Evolutionary conservation across 768 basidiomycete genomes (phyloP), one percentile per base, ranked within the genome.

Genomic region (Jaapia argillacea): DNA sequence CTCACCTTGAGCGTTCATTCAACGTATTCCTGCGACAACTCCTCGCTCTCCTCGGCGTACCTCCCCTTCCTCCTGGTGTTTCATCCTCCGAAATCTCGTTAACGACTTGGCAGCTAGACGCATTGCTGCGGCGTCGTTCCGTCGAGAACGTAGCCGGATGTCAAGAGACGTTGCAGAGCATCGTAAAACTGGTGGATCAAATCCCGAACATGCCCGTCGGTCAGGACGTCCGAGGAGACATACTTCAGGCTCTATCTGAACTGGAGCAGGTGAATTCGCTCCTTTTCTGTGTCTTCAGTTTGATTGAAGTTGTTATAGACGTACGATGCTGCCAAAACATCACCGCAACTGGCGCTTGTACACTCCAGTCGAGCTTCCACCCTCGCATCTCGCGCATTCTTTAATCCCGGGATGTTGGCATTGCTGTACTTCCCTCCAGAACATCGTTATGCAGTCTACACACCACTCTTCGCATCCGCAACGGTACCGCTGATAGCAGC

Each of bases 391-490:
- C 74, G 81, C 33, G 94, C 96, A 3, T 98, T 96, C 70, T 98
- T 96, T 66, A 88, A 91, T 60, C 96, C 94, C 0, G 87, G 85
- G 16, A 96, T 98, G 92, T 65, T 98, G 52, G 92, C 90, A 12
- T 64, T 97, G 57, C 70, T 99, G 18, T 99, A 99, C 62, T 98
- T 98, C 64, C 96, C 96, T 18, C 82, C 90, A 16, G 96, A 98
- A 57, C 96, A 98, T 67, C 97, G 87, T 58, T 93, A 91, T 59
- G 93, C 93, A 2, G 90, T 99, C 6, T 98, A 98, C 59, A 83
- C 89, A 0, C 94, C 96, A 0, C 63, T 99, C 25, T 97, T 99
- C 58, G 94, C 89, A 2, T 92, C 90, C 39, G 75, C 91, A 5
- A 70, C 86, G 2, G 82, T 93, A 23, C 92, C 93, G 4, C 60